Evolutionary conservation across 1,284 basidiomycete genomes (phyloP).

Genomic region (Malassezia globosa): DNA sequence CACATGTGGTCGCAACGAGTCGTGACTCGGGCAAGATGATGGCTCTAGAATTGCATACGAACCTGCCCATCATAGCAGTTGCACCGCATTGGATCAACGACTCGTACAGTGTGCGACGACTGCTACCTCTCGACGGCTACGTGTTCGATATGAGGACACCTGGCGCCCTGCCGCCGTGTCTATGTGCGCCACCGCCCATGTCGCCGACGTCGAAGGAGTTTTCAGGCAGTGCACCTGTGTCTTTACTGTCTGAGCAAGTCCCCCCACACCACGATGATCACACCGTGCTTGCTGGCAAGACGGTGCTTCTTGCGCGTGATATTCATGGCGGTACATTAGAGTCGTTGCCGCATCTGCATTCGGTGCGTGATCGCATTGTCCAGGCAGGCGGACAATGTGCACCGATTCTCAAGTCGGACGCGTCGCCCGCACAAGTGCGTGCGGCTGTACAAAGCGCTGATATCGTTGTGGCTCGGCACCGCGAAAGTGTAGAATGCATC

Average conservation of each 20-base stretch:
- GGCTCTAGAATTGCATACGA: conserved; percentile 52
- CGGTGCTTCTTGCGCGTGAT: conserved; percentile 26
- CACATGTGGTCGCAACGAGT: conserved; percentile 61
- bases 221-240: background rate
- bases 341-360: conserved; percentile 14
- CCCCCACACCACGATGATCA: conserved; percentile 2
- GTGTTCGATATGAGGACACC: conserved; percentile 55
- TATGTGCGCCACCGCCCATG: conserved; percentile 15
- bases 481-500: conserved; percentile 60
- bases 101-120: conserved; percentile 56
- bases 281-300: conserved; percentile 19
- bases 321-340: conserved; percentile 19
- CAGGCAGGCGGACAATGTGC: conserved; percentile 24
- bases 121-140: conserved; percentile 56
- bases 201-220: conserved; percentile 16
- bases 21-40: conserved; percentile 19
- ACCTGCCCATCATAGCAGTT: conserved; percentile 55
- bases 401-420: conserved; percentile 55
- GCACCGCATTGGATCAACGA: conserved; percentile 77
- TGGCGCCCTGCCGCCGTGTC: conserved; percentile 23
- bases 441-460: conserved; percentile 51
- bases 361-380: conserved; percentile 8
- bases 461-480: conserved; percentile 59
- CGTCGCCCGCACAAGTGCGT: conserved; percentile 21
- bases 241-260: conserved; percentile 4